phyloP scores from a whole-genome alignment of 2,329 filamentous ascomycete species.

The Fusarium denticulatum region DNA sequence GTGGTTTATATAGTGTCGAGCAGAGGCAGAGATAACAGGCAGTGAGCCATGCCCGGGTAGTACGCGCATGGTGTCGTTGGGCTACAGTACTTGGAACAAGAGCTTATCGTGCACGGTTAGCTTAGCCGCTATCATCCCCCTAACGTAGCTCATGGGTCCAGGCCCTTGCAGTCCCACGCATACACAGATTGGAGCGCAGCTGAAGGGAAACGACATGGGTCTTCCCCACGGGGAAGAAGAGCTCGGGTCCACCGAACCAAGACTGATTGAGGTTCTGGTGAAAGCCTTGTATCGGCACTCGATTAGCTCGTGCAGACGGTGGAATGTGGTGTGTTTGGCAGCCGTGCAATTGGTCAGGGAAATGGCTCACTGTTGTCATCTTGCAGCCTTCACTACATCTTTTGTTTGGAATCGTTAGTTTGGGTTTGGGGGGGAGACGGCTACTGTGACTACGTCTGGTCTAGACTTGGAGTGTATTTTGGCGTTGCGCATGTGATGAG shows the following conservation, averaged over 20 bases:
- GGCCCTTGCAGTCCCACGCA: background rate
- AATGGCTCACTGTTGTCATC: conserved; percentile 8
- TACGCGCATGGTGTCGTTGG: conserved; percentile 3
- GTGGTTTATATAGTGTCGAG: conserved; percentile 21
- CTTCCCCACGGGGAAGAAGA: conserved; percentile 24
- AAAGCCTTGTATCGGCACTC: background rate
- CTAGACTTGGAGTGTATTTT: background rate
- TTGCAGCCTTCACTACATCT: background rate
- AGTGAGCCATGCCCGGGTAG: background rate
- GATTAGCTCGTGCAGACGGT: background rate
- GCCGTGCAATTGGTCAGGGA: background rate
- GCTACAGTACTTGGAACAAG: background rate
- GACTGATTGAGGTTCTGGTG: background rate
- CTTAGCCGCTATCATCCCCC: background rate
- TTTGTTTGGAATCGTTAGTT: background rate
- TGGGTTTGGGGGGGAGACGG: background rate
- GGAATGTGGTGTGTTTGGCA: conserved; percentile 3
- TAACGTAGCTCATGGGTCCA: background rate
- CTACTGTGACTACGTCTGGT: background rate
- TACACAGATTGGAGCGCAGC: background rate
- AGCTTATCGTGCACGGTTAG: conserved; percentile 14
- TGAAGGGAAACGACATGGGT: background rate
- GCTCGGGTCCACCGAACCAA: conserved; percentile 12
- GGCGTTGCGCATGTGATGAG: conserved; percentile 17
- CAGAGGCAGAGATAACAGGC: conserved; percentile 13